Evolutionary conservation across 805 yeast genomes (phyloP).

Genomic region (Saccharomycopsis schoenii): DNA sequence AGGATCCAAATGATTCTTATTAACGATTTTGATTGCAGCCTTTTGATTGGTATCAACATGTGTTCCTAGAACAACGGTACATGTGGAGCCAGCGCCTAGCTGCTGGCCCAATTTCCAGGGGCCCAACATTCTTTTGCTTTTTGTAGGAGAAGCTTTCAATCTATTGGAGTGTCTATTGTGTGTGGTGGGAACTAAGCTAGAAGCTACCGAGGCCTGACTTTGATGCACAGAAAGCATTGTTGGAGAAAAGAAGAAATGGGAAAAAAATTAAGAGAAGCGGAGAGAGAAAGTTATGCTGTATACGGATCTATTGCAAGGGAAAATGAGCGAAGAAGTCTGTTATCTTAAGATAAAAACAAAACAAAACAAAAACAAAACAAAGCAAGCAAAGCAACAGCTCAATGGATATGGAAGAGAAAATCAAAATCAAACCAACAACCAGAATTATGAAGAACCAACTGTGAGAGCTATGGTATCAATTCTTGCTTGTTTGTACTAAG

Average conservation of each 20-base stretch:
- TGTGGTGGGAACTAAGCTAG: constrained; percentile 36
- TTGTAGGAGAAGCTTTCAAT: constrained; percentile 28
- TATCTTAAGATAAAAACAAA: neutral
- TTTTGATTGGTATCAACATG: constrained; percentile 59
- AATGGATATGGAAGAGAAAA: neutral
- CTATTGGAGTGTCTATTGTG: constrained; percentile 24
- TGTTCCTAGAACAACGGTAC: constrained; percentile 67
- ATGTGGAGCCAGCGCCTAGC: constrained; percentile 75
- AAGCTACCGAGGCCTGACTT: constrained; percentile 52
- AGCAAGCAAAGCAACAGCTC: neutral
- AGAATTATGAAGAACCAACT: no score
- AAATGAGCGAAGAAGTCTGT: neutral
- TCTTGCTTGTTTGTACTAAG: no score
- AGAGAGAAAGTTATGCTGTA: no score
- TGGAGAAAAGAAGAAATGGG: neutral
- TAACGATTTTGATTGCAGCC: constrained; percentile 78
- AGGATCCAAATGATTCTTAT: constrained; percentile 45
- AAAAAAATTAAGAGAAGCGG: neutral
- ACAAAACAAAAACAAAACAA: neutral
- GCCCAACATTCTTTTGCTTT: constrained; percentile 40
- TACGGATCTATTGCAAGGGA: neutral
- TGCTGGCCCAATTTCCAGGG: constrained; percentile 80
- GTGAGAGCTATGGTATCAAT: no score
- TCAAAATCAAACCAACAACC: neutral
- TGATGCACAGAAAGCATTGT: constrained; percentile 21